phyloP scores from a whole-genome alignment of 352 stramenopile species.

The Pythium pectinolyticum region DNA sequence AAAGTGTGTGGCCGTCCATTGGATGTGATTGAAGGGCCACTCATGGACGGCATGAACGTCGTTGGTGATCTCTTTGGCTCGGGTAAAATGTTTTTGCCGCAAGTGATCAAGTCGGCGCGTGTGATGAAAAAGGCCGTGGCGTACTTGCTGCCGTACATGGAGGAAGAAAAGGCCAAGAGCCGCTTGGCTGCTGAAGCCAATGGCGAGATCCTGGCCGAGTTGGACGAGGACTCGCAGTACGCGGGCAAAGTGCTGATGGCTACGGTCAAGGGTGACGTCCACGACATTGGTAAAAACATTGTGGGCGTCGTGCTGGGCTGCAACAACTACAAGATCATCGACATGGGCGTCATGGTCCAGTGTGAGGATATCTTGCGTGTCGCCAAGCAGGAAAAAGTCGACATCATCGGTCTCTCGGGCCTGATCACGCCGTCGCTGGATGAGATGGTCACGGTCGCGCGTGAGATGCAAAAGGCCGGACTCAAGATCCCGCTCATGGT shows the following conservation, averaged over 20 bases:
- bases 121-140: slow-evolving; percentile 99
- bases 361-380: slow-evolving; percentile 84
- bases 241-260: slow-evolving; percentile 95
- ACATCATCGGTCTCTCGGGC: slow-evolving; percentile 96
- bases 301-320: slow-evolving; percentile 97
- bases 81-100: slow-evolving; percentile 98
- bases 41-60: slow-evolving; percentile 99
- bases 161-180: slow-evolving; percentile 94
- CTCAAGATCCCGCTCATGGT: slow-evolving; percentile 96
- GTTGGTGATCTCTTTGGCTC: slow-evolving; percentile 96
- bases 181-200: slow-evolving; percentile 66
- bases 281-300: slow-evolving; percentile 99
- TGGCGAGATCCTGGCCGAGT: slow-evolving; percentile 83
- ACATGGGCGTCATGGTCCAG: slow-evolving; percentile 97
- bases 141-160: slow-evolving; percentile 98
- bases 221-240: slow-evolving; percentile 83
- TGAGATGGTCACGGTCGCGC: slow-evolving; percentile 98
- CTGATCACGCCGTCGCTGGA: slow-evolving; percentile 98
- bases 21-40: slow-evolving; percentile 97
- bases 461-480: slow-evolving; percentile 93
- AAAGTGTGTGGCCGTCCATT: slow-evolving; percentile 72
- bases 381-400: slow-evolving; percentile 84
- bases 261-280: slow-evolving; percentile 98
- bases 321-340: slow-evolving; percentile 98
- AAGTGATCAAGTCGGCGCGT: slow-evolving; percentile 98